Conservation (phyloP, 805 yeast species). For the Suhomyces faveliae region DNA sequence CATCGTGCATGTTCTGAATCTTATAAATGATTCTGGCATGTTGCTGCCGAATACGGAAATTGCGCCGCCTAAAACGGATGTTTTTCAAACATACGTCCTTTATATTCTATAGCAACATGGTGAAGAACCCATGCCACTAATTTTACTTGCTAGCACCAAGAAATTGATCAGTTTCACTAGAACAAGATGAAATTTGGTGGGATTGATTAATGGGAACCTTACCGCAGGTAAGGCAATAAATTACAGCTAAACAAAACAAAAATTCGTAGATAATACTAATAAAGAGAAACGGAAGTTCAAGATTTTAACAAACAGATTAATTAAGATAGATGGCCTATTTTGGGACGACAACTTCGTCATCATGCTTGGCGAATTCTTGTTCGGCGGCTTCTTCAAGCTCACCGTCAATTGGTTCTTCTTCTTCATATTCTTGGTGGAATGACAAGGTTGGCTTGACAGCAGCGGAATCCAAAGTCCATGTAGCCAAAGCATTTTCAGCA, state of each 20-base stretch:
- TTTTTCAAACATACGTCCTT: background rate
- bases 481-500: constrained; percentile 77
- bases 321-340: constrained; percentile 1
- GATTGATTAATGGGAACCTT: background rate
- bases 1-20: background rate
- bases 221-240: background rate
- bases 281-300: background rate
- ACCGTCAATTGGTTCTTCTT: constrained; percentile 46
- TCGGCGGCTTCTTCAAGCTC: constrained; percentile 50
- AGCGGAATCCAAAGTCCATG: constrained; percentile 83
- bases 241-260: background rate
- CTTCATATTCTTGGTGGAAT: constrained; percentile 59
- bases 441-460: constrained; percentile 79
- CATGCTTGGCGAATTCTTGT: constrained; percentile 52
- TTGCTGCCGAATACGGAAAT: background rate
- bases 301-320: background rate
- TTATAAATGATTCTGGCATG: background rate
- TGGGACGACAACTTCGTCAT: constrained; percentile 17
- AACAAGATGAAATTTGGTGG: background rate
- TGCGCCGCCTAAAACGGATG: background rate
- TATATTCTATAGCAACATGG: background rate
- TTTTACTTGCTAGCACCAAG: background rate
- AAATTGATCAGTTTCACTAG: background rate
- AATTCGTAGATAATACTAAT: background rate
- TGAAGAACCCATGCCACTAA: background rate